Percentiles rank a stretch among this genome's conserved stretches.
Evolutionary conservation across 345 rosid genomes (phyloP).

Genomic region (Salix suchowensis): DNA sequence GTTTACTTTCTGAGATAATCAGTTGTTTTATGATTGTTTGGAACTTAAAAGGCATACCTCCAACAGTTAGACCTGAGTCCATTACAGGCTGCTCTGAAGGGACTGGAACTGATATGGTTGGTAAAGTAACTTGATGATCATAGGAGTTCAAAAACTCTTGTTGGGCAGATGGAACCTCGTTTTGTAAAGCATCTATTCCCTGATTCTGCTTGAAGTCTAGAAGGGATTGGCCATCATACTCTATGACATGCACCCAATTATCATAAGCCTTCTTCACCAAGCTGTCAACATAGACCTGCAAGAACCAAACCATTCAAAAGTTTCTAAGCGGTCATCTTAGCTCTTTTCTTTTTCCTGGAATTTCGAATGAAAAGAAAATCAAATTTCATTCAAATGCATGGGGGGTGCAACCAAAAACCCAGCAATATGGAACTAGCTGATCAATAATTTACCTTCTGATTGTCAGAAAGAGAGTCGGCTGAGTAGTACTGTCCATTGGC

Average conservation of each 20-base stretch:
- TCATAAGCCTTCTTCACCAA: conserved; percentile 29
- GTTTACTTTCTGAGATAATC: neutral
- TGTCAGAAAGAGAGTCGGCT: conserved; percentile 70
- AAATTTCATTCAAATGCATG: neutral
- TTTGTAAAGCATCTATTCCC: conserved; percentile 4
- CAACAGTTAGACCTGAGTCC: conserved; percentile 46
- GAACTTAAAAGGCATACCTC: conserved; percentile 38
- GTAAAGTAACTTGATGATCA: conserved; percentile 36
- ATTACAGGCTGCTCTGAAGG: conserved; percentile 50
- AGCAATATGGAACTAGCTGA: neutral
- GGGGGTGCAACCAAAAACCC: neutral
- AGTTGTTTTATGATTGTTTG: neutral
- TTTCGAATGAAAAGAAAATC: conserved; percentile 32
- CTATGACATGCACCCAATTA: conserved; percentile 26
- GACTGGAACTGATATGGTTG: conserved; percentile 40
- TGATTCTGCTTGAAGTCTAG: conserved; percentile 18
- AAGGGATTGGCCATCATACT: conserved; percentile 26
- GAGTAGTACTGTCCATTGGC: conserved; percentile 64
- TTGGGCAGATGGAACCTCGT: conserved; percentile 7
- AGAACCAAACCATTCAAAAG: neutral
- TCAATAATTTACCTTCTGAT: conserved; percentile 63
- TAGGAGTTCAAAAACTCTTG: conserved; percentile 26
- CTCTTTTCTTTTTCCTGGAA: conserved; percentile 50
- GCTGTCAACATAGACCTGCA: conserved; percentile 22
- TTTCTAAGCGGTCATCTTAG: neutral